These are phyloP conservation scores for Tuber aestivum DNA, from an alignment of 495 filamentous ascomycete species.

Conservation along the genomic window DNA sequence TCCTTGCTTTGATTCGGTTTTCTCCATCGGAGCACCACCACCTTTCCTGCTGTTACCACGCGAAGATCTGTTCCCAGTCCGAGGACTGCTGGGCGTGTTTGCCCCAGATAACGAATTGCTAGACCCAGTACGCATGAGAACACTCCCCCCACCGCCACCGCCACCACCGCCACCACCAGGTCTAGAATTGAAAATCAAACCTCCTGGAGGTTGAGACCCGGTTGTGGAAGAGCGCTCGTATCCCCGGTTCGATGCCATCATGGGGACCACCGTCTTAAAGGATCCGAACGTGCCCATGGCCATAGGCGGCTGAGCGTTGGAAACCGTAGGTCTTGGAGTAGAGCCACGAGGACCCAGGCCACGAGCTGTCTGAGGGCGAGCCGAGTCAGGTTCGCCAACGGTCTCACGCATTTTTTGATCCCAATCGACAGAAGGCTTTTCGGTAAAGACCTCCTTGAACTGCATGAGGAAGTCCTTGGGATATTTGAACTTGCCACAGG, in stretches of 20 bases:
- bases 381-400: slow-evolving; percentile 59
- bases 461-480: slow-evolving; percentile 94
- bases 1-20: slow-evolving; percentile 55
- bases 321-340: slow-evolving; percentile 45
- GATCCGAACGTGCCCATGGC: slow-evolving; percentile 68
- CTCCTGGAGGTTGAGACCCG: slow-evolving; percentile 24
- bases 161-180: slow-evolving; percentile 44
- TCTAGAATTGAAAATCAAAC: slow-evolving; percentile 52
- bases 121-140: slow-evolving; percentile 53
- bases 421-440: slow-evolving; percentile 91
- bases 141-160: slow-evolving; percentile 49
- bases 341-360: slow-evolving; percentile 49
- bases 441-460: slow-evolving; percentile 87
- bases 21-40: slow-evolving; percentile 45
- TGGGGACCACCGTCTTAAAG: slow-evolving; percentile 39
- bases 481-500: slow-evolving; percentile 83
- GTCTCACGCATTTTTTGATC: slow-evolving; percentile 74
- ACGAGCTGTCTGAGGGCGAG: slow-evolving; percentile 64
- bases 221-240: slow-evolving; percentile 25
- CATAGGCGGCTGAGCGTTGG: slow-evolving; percentile 45
- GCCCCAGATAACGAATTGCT: slow-evolving; percentile 49
- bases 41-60: slow-evolving; percentile 61
- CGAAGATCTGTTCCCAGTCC: slow-evolving; percentile 50
- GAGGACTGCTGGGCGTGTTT: slow-evolving; percentile 52
- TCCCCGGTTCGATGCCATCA: slow-evolving; percentile 34